These are phyloP conservation scores for Alternaria triticina DNA, from an alignment of 2,329 filamentous ascomycete genomes.

Conservation along the genomic window DNA sequence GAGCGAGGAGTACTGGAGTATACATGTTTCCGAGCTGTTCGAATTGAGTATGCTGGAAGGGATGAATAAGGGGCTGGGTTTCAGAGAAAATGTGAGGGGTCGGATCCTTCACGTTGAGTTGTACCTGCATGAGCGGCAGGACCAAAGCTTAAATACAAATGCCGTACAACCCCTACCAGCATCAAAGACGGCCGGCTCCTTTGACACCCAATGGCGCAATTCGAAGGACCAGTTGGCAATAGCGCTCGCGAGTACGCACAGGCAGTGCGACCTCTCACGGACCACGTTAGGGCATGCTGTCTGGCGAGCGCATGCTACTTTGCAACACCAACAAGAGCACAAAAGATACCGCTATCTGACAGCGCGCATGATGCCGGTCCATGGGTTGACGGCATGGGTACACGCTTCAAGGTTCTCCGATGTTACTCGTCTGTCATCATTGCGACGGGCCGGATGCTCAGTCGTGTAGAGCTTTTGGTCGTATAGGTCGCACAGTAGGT, in stretches of 20 bases:
- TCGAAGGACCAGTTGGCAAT: neutral
- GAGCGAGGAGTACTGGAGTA: neutral
- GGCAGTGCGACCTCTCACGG: constrained; percentile 5
- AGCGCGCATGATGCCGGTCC: neutral
- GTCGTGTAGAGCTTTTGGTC: neutral
- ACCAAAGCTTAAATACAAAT: neutral
- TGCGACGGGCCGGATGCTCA: neutral
- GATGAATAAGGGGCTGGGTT: neutral
- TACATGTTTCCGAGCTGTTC: neutral
- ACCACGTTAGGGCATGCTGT: neutral
- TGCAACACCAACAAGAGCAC: neutral
- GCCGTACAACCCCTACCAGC: neutral
- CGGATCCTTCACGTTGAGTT: neutral
- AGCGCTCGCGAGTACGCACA: neutral
- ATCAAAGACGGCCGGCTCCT: neutral
- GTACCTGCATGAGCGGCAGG: neutral
- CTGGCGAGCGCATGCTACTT: neutral
- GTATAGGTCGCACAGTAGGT: neutral
- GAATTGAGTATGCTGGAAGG: neutral
- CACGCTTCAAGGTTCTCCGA: neutral
- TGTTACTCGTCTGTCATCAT: neutral
- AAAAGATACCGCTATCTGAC: neutral
- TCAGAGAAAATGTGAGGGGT: neutral
- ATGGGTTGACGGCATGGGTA: neutral
- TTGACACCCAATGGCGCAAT: neutral